Conservation (phyloP, 225 moss, liverwort and hornwort genomes). For the Lunularia cruciata region DNA sequence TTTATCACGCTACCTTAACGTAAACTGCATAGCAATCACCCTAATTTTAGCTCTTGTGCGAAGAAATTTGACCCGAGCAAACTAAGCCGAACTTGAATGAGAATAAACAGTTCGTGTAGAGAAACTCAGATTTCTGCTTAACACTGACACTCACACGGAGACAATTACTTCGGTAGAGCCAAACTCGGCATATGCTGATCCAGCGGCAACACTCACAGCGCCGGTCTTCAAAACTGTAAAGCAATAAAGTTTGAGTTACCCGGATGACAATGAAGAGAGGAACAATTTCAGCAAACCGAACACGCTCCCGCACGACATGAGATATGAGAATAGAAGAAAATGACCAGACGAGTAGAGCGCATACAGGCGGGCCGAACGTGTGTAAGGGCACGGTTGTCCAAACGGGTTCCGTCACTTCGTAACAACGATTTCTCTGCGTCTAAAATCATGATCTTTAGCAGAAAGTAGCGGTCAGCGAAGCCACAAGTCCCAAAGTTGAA, state of each 20-base stretch:
- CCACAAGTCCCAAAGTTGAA: no score
- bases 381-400: constrained; percentile 59
- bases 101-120: no score
- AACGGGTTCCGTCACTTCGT: constrained; percentile 49
- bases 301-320: not conserved
- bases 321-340: not conserved
- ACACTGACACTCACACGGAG: constrained; percentile 55
- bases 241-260: no score
- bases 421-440: constrained; percentile 35
- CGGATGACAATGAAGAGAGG: not conserved
- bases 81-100: no score
- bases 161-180: constrained; percentile 97
- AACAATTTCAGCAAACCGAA: no score
- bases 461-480: no score
- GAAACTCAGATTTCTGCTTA: not conserved
- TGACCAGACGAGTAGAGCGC: not conserved
- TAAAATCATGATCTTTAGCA: constrained; percentile 33
- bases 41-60: no score
- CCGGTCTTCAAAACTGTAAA: constrained; percentile 64
- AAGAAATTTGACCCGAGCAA: no score
- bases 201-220: constrained; percentile 75
- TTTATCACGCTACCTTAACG: no score
- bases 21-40: no score
- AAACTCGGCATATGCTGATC: constrained; percentile 89
- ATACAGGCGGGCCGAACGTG: constrained; percentile 60